phyloP scores from a whole-genome alignment of 371 early-diverging fungal genomes.

The Mortierella sp. region DNA sequence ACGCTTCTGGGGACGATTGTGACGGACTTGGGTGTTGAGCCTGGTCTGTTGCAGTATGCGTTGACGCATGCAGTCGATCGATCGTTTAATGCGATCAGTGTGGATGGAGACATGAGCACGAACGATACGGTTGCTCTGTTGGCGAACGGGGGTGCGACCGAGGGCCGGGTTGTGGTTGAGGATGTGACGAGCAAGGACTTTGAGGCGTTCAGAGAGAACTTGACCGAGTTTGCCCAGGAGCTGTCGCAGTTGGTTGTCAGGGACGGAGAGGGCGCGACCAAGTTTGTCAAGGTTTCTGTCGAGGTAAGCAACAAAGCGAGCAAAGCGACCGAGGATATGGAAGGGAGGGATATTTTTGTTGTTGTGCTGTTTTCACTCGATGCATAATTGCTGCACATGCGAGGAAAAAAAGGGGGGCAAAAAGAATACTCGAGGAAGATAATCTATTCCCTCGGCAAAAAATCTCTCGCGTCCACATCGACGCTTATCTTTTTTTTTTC shows the following conservation, averaged over 20 bases:
- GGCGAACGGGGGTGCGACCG: constrained; percentile 85
- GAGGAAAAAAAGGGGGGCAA: not conserved
- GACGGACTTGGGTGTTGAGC: constrained; percentile 84
- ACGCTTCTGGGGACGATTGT: constrained; percentile 90
- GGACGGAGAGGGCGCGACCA: constrained; percentile 98
- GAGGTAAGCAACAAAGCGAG: constrained; percentile 69
- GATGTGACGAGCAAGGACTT: constrained; percentile 68
- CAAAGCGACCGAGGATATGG: no score
- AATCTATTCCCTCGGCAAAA: not conserved
- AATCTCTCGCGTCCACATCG: not conserved
- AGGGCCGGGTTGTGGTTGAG: constrained; percentile 57
- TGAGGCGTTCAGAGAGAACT: constrained; percentile 73
- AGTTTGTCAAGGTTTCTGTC: constrained; percentile 93
- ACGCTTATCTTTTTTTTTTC: not conserved
- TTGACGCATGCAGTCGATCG: constrained; percentile 86
- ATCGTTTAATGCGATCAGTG: constrained; percentile 93
- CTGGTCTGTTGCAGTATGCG: constrained; percentile 76
- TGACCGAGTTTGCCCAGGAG: constrained; percentile 86
- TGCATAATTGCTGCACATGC: not conserved
- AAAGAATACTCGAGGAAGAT: not conserved
- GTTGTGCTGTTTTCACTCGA: no score
- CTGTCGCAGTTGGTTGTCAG: constrained; percentile 90
- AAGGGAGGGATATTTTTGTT: no score
- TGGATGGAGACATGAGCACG: constrained; percentile 97
- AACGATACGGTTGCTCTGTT: constrained; percentile 93